A percentile compares a stretch with the other conserved stretches of the same genome.
Evolutionary conservation across 139 green algal genomes (phyloP).

Genomic region (Ostreobium quekettii): DNA sequence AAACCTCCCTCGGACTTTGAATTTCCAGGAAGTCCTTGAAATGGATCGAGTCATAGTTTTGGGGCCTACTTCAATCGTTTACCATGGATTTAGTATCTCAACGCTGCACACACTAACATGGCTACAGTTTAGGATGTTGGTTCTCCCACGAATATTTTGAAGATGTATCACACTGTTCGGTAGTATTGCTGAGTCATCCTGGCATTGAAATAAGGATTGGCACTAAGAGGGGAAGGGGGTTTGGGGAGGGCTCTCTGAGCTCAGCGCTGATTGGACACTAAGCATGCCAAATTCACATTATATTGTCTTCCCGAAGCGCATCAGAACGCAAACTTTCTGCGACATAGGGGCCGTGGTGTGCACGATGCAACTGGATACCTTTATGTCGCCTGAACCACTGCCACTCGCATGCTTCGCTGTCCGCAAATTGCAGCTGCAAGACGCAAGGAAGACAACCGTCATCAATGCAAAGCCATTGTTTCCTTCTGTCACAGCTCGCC

Average conservation of each 20-base stretch:
- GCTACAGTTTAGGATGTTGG: neutral
- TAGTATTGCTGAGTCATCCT: neutral
- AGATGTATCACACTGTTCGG: neutral
- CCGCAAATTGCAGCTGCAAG: slow-evolving; percentile 2
- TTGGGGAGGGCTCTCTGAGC: neutral
- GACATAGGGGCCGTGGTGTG: neutral
- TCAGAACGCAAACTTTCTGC: neutral
- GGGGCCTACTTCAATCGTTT: neutral
- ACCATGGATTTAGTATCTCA: neutral
- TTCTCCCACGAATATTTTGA: neutral
- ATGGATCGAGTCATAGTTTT: neutral
- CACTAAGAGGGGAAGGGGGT: neutral
- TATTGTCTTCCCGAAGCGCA: too few relatives aligned
- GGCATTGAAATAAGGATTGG: neutral
- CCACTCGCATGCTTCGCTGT: neutral
- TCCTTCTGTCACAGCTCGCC: too few relatives aligned
- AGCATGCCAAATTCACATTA: too few relatives aligned
- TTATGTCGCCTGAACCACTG: neutral
- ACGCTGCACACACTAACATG: neutral
- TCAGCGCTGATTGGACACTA: neutral
- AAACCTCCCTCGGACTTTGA: neutral
- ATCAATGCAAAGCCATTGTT: too few relatives aligned
- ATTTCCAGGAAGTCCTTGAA: slow-evolving; percentile 1
- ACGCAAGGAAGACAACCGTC: too few relatives aligned
- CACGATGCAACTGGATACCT: neutral